Evolutionary conservation across 192 early-diverging fungal species (phyloP).

Genomic region (Jimgerdemannia lactiflua): DNA sequence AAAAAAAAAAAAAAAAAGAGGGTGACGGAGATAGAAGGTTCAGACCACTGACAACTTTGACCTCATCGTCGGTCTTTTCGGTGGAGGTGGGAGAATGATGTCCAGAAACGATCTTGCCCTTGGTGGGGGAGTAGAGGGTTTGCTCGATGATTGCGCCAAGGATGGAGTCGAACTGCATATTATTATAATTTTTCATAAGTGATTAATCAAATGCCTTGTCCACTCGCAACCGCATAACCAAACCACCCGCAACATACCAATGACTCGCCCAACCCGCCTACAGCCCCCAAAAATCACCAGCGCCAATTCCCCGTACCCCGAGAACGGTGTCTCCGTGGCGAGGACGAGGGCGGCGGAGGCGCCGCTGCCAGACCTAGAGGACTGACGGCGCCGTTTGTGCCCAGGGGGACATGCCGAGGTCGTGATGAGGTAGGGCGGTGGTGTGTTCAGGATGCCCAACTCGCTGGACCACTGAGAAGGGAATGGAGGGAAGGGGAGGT

Average conservation of each 20-base stretch:
- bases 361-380: constrained; percentile 70
- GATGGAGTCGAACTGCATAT: constrained; percentile 70
- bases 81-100: constrained; percentile 3
- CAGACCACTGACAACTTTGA: constrained; percentile 57
- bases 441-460: constrained; percentile 75
- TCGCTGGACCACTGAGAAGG: constrained; percentile 78
- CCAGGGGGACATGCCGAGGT: constrained; percentile 79
- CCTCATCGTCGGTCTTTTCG: constrained; percentile 39
- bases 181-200: too few relatives aligned
- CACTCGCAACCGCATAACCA: background rate
- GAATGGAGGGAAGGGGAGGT: background rate
- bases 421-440: constrained; percentile 82
- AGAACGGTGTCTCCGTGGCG: constrained; percentile 40
- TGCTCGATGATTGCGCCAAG: constrained; percentile 81
- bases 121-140: constrained; percentile 66
- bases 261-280: constrained; percentile 73
- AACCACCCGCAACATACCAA: constrained; percentile 39
- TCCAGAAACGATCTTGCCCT: constrained; percentile 39
- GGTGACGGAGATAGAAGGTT: constrained; percentile 59
- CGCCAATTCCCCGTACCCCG: constrained; percentile 27
- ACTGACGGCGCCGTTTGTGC: constrained; percentile 88
- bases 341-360: constrained; percentile 52
- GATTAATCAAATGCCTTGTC: background rate
- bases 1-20: background rate
- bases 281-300: constrained; percentile 54